phyloP scores from a whole-genome alignment of 306 rosid genomes.

The Rosa rugosa region DNA sequence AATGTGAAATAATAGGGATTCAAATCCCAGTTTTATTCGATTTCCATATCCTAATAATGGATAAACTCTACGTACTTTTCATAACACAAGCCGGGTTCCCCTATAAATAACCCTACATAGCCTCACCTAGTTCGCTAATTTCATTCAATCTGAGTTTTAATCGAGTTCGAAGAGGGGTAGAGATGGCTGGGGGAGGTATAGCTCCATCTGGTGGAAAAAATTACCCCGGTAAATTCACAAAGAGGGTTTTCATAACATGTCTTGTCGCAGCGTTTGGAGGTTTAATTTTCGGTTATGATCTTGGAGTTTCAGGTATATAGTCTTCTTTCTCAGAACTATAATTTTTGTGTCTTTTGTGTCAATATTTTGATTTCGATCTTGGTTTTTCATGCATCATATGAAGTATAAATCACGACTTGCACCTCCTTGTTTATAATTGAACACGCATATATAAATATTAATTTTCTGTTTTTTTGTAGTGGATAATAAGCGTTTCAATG shows the following conservation, averaged over 20 bases:
- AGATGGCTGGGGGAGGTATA: constrained; percentile 34
- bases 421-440: background rate
- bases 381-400: background rate
- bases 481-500: too few species aligned
- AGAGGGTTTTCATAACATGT: constrained; percentile 52
- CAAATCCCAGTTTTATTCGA: too few species aligned
- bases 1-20: too few species aligned
- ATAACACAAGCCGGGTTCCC: background rate
- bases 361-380: background rate
- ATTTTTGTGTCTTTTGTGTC: background rate
- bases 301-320: constrained; percentile 72
- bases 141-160: background rate
- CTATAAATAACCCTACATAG: background rate
- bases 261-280: constrained; percentile 70
- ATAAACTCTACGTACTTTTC: background rate
- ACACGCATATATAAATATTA: background rate
- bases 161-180: background rate
- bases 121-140: background rate
- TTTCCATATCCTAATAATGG: background rate
- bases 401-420: background rate
- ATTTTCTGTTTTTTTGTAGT: too few species aligned
- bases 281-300: constrained; percentile 79
- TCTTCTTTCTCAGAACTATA: background rate
- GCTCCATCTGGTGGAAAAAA: constrained; percentile 12
- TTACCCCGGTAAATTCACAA: constrained; percentile 56